Percentiles rank a stretch among this genome's conserved stretches.
These are phyloP conservation scores for Spathaspora hagerdaliae DNA, from an alignment of 805 yeast species.

Conservation along the genomic window DNA sequence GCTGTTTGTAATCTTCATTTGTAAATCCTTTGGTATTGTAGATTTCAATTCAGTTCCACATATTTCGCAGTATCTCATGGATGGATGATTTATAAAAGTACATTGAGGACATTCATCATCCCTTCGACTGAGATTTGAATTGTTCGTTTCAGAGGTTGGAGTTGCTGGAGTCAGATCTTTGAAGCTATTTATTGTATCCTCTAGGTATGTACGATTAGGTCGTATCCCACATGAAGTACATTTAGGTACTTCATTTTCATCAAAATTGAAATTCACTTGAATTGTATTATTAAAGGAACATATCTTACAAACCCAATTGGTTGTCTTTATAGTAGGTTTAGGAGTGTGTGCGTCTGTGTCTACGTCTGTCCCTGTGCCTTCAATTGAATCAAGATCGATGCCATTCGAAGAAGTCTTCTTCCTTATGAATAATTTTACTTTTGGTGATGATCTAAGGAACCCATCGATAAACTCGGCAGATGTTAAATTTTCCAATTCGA, in stretches of 20 bases:
- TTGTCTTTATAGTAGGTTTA: background rate
- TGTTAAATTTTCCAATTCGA: slow-evolving; percentile 42
- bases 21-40: background rate
- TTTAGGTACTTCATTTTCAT: slow-evolving; percentile 20
- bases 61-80: slow-evolving; percentile 75
- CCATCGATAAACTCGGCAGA: slow-evolving; percentile 42
- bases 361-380: background rate
- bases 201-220: slow-evolving; percentile 10
- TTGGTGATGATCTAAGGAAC: slow-evolving; percentile 76
- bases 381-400: background rate
- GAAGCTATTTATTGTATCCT: background rate
- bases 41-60: slow-evolving; percentile 57
- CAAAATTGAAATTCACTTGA: slow-evolving; percentile 13
- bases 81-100: slow-evolving; percentile 81
- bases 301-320: slow-evolving; percentile 82
- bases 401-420: background rate
- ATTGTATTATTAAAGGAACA: slow-evolving; percentile 66
- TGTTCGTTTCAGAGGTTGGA: background rate
- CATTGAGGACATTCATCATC: slow-evolving; percentile 52
- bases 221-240: slow-evolving; percentile 40
- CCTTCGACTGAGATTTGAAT: slow-evolving; percentile 4
- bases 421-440: slow-evolving; percentile 43
- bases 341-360: background rate
- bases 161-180: background rate
- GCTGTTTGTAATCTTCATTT: background rate